Evolutionary conservation across 164 flowering plant genomes (phyloP), one percentile per base, ranked within the genome.

Genomic region (Echeveria elegans): DNA sequence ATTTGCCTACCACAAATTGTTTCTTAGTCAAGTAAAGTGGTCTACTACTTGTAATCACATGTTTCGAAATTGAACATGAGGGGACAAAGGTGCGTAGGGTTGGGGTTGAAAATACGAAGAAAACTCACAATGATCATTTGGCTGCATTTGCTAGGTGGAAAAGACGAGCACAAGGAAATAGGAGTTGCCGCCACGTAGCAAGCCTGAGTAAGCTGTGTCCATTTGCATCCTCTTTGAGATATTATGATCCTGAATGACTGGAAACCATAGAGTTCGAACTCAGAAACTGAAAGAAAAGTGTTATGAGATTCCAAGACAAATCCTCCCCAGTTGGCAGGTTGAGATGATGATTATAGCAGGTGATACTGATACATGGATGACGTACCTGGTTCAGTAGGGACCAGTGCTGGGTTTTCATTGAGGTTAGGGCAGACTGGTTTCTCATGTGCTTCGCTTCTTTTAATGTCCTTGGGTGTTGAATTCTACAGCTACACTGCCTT

Each of bases 401-500:
- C 86, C 12, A 71, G 77, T 48, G 79, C 77, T 18, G 69, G 85
- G 66, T 70, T 81, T 45, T 73, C 80, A 47, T 66, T 82, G 78
- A 75, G 85, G 71, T 69, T 84, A 72, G 82, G 84, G 19, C 84
- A 84, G 69, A n/a, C 79, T 56, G 61, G 79, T 26, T 82, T 79
- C 72, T 78, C 88, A 15, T 76, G 82, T 65, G 83, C 82, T 64
- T 79, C 88, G 24, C 80, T 81, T 72, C 77, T 80, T 50, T 79
- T 79, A 82, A 84, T 84, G 85, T 79, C 85, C 53, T 48, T 82
- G 24, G 85, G 82, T 23, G 82, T 82, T 69, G 81, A 77, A 52
- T 84, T 84, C 81, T 84, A 84, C 72, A 77, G 85, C 80, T 84
- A 82, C 72, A 84, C 88, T 19, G 74, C 88, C 72, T 84, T 84